Percentiles rank a stretch among this genome's conserved stretches.
Conservation (phyloP, 1,284 basidiomycete genomes). For the Puccinia triticina region DNA sequence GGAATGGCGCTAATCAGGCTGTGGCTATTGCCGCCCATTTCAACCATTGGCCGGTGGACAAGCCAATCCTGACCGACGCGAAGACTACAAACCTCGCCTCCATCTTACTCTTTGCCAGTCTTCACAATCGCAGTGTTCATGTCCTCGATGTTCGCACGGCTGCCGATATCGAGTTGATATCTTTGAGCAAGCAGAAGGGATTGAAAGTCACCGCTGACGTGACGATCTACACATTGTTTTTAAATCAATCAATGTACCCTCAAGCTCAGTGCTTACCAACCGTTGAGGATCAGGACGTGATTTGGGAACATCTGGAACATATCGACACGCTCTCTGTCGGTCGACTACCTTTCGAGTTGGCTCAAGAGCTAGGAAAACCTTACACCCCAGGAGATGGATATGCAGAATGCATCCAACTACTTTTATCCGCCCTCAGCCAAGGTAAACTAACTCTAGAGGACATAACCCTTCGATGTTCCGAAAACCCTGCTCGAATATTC, state of each 20-base stretch:
- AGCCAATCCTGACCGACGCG: slow-evolving; percentile 91
- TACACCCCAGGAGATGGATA: slow-evolving; percentile 77
- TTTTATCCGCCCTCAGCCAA: slow-evolving; percentile 82
- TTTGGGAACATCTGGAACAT: slow-evolving; percentile 82
- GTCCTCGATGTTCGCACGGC: slow-evolving; percentile 86
- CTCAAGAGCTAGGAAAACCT: slow-evolving; percentile 70
- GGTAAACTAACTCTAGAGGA: slow-evolving; percentile 81
- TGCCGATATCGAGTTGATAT: slow-evolving; percentile 88
- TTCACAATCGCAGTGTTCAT: slow-evolving; percentile 87
- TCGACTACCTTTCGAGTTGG: slow-evolving; percentile 76
- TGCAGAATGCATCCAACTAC: slow-evolving; percentile 82
- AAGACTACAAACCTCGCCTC: slow-evolving; percentile 90
- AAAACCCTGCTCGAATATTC: slow-evolving; percentile 91
- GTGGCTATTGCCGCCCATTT: slow-evolving; percentile 79
- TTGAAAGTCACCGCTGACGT: slow-evolving; percentile 96
- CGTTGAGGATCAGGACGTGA: slow-evolving; percentile 74
- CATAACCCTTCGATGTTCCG: slow-evolving; percentile 77
- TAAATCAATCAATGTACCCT: slow-evolving; percentile 75
- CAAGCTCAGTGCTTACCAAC: slow-evolving; percentile 73
- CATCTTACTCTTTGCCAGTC: slow-evolving; percentile 84
- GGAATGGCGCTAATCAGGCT: slow-evolving; percentile 60
- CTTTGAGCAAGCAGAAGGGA: slow-evolving; percentile 89
- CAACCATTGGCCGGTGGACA: slow-evolving; percentile 84
- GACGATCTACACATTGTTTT: slow-evolving; percentile 89
- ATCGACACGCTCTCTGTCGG: slow-evolving; percentile 94